Percentiles rank a stretch among this genome's conserved stretches.
phyloP scores from a whole-genome alignment of 2,329 filamentous ascomycete species.

The Juglanconis juglandina region DNA sequence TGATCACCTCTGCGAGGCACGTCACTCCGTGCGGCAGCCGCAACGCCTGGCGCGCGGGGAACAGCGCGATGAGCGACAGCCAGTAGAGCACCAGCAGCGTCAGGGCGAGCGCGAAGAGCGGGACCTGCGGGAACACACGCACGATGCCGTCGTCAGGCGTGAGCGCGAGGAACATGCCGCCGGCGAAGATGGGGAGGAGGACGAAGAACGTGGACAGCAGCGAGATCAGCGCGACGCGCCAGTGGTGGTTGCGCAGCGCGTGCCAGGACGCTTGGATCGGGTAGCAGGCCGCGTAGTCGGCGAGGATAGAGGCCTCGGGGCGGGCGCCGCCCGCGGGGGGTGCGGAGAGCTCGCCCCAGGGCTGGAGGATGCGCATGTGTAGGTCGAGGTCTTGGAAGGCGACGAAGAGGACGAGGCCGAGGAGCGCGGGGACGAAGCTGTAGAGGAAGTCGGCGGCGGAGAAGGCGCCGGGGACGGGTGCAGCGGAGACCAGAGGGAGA shows the following conservation, averaged over 20 bases:
- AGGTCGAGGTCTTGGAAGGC: constrained; percentile 65
- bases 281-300: constrained; percentile 66
- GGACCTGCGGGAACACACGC: constrained; percentile 68
- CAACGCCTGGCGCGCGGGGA: constrained; percentile 58
- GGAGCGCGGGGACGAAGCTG: constrained; percentile 66
- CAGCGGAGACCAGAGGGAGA: constrained; percentile 60
- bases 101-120: constrained; percentile 71
- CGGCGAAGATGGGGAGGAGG: constrained; percentile 63
- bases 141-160: constrained; percentile 51
- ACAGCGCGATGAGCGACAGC: constrained; percentile 56
- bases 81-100: constrained; percentile 69
- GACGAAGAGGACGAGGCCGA: constrained; percentile 66
- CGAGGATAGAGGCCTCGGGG: constrained; percentile 62
- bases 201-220: constrained; percentile 57
- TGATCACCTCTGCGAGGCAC: constrained; percentile 72
- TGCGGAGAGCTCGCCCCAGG: constrained; percentile 61
- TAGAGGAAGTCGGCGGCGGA: constrained; percentile 87
- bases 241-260: constrained; percentile 61
- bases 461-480: constrained; percentile 63
- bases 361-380: constrained; percentile 62
- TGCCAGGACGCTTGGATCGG: constrained; percentile 58
- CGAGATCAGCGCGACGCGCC: constrained; percentile 60
- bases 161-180: constrained; percentile 71
- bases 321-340: constrained; percentile 52
- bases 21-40: constrained; percentile 70